These are phyloP conservation scores for Syncephalis fuscata DNA, from an alignment of 371 early-diverging fungal species.

Conservation along the genomic window DNA sequence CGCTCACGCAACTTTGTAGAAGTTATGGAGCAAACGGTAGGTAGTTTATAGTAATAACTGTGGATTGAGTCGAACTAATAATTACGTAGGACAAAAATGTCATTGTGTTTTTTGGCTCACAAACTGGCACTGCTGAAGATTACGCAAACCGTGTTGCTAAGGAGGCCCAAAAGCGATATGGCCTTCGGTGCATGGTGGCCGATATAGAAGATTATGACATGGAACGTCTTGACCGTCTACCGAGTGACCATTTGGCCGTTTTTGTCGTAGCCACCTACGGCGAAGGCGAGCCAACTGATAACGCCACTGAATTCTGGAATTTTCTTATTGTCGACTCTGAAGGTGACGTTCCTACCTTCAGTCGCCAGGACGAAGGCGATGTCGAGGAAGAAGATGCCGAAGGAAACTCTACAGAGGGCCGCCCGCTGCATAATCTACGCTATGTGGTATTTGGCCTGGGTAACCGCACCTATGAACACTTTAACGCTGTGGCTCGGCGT, in stretches of 20 bases:
- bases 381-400: conserved; percentile 4
- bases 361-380: no score
- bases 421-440: conserved; percentile 39
- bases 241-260: conserved; percentile 40
- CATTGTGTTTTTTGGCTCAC: conserved; percentile 83
- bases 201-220: conserved; percentile 83
- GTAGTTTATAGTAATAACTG: neutral
- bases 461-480: conserved; percentile 94
- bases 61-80: neutral
- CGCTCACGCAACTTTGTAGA: conserved; percentile 40
- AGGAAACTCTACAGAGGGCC: conserved; percentile 20
- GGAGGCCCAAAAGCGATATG: conserved; percentile 58
- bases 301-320: conserved; percentile 75
- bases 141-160: conserved; percentile 75
- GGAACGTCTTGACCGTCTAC: conserved; percentile 46
- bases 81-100: conserved; percentile 16
- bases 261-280: conserved; percentile 86
- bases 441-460: conserved; percentile 91
- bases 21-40: conserved; percentile 38
- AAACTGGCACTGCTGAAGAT: conserved; percentile 95
- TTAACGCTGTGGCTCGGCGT: conserved; percentile 60
- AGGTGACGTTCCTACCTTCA: conserved; percentile 8
- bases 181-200: conserved; percentile 55
- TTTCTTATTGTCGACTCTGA: conserved; percentile 36
- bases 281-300: conserved; percentile 88